phyloP scores from a whole-genome alignment of 805 yeast species.

The Lachancea fermentati region DNA sequence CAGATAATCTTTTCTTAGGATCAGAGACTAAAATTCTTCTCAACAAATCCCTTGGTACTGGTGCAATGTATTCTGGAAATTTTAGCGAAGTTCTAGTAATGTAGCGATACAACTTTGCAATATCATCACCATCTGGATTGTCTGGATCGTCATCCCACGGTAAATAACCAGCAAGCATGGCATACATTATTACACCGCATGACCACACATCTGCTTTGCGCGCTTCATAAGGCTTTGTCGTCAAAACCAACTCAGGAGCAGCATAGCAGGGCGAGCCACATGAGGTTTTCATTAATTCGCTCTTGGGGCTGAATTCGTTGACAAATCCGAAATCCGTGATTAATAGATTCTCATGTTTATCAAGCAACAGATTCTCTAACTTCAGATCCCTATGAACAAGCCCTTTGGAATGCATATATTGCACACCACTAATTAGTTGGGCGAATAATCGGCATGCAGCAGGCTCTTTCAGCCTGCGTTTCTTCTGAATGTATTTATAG shows the following conservation, averaged over 20 bases:
- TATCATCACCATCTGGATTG: slow-evolving; percentile 94
- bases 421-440: slow-evolving; percentile 89
- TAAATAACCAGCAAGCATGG: slow-evolving; percentile 94
- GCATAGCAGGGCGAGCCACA: slow-evolving; percentile 99
- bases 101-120: slow-evolving; percentile 83
- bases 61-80: slow-evolving; percentile 89
- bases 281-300: slow-evolving; percentile 85
- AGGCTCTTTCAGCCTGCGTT: slow-evolving; percentile 80
- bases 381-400: slow-evolving; percentile 86
- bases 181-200: slow-evolving; percentile 89
- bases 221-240: slow-evolving; percentile 83
- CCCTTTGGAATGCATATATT: slow-evolving; percentile 89
- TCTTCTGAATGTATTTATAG: slow-evolving; percentile 84
- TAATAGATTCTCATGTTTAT: slow-evolving; percentile 78
- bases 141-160: slow-evolving; percentile 98
- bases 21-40: slow-evolving; percentile 80
- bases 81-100: slow-evolving; percentile 88
- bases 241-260: slow-evolving; percentile 92
- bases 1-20: slow-evolving; percentile 67
- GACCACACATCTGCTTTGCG: slow-evolving; percentile 96
- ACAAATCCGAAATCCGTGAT: slow-evolving; percentile 95
- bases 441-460: slow-evolving; percentile 86
- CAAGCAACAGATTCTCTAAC: slow-evolving; percentile 80
- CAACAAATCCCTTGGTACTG: slow-evolving; percentile 84
- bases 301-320: slow-evolving; percentile 55